Evolutionary conservation across 306 rosid genomes (phyloP).

Genomic region (Rosa lucieae): DNA sequence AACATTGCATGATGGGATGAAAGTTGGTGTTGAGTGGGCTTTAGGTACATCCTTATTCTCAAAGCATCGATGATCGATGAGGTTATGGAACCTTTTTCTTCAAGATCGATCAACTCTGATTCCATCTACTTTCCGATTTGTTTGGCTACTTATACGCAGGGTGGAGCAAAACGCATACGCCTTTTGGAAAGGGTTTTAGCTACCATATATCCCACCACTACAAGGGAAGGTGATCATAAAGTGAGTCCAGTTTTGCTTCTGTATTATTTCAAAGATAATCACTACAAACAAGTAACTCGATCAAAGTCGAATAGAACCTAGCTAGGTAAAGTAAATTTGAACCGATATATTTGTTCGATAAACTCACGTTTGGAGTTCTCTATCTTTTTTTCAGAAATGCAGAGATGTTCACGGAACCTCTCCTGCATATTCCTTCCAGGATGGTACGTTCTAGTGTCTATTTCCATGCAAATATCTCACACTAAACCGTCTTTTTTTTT

Average conservation of each 20-base stretch:
- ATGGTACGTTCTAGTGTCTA: constrained; percentile 36
- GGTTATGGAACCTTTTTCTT: not conserved
- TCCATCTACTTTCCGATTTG: constrained; percentile 1
- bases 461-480: not conserved
- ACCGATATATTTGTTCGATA: not conserved
- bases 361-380: not conserved
- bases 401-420: constrained; percentile 63
- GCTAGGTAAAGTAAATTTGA: not conserved
- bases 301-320: not conserved
- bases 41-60: constrained; percentile 40
- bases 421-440: constrained; percentile 45
- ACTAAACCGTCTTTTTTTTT: not conserved
- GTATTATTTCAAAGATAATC: not conserved
- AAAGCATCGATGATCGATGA: not conserved
- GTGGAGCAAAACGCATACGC: constrained; percentile 43
- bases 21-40: constrained; percentile 65
- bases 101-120: not conserved
- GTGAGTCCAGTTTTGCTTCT: constrained; percentile 26
- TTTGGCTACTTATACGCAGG: constrained; percentile 29
- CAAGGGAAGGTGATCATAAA: constrained; percentile 55
- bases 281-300: not conserved
- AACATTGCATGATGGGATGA: constrained; percentile 55
- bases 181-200: constrained; percentile 59
- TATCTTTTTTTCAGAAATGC: constrained; percentile 39
- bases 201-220: constrained; percentile 53